A percentile compares a stretch with the other conserved stretches of the same genome.
Evolutionary conservation across 768 basidiomycete genomes (phyloP).

Genomic region (Kwoniella botswanensis): DNA sequence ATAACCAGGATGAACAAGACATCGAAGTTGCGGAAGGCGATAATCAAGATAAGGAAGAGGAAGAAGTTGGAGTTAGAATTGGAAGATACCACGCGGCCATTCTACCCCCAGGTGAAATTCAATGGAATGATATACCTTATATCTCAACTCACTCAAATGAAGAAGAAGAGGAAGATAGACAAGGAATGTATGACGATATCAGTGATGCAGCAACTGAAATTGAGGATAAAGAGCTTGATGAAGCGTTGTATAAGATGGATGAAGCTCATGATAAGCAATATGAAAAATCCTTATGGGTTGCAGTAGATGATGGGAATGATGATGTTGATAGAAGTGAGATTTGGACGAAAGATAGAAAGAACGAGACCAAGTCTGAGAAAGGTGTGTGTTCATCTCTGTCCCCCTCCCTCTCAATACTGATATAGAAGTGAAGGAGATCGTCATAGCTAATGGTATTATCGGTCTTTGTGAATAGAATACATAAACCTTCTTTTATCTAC

Average conservation of each 20-base stretch:
- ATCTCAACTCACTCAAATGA: background rate
- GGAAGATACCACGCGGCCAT: background rate
- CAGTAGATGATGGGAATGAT: background rate
- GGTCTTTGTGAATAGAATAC: conserved; percentile 8
- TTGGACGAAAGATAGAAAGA: background rate
- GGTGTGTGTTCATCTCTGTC: conserved; percentile 2
- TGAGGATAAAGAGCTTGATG: conserved; percentile 26
- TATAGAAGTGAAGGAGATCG: too few relatives aligned
- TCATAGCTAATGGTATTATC: too few relatives aligned
- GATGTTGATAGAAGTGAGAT: conserved; percentile 7
- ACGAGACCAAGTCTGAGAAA: background rate
- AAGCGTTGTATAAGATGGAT: conserved; percentile 23
- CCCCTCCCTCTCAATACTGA: too few relatives aligned
- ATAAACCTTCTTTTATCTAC: conserved; percentile 10
- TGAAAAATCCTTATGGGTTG: conserved; percentile 14
- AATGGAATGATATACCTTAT: conserved; percentile 6
- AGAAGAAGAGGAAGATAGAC: conserved; percentile 2
- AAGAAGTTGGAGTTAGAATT: background rate
- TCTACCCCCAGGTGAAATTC: conserved; percentile 1
- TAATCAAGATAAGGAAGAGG: background rate
- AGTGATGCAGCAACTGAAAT: conserved; percentile 17
- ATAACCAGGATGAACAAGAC: background rate
- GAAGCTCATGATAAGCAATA: conserved; percentile 19
- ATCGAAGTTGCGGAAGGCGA: background rate
- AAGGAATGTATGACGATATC: background rate